phyloP scores from a whole-genome alignment of 371 early-diverging fungal genomes.

The Gilbertella persicaria region DNA sequence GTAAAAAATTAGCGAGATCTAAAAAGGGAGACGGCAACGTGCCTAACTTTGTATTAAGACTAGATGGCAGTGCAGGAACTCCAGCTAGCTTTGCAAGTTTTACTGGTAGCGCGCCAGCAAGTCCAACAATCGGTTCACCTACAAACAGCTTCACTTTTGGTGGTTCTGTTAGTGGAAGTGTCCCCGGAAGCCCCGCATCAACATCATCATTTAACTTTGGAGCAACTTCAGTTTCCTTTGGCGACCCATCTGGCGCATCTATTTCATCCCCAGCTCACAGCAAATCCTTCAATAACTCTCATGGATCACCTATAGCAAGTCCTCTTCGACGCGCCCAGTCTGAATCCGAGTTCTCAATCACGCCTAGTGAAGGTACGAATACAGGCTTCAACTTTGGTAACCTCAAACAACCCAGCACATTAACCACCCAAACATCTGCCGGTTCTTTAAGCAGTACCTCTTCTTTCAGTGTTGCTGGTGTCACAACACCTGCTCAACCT shows the following conservation, averaged over 20 bases:
- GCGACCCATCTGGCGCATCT: too few species aligned
- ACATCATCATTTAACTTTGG: slow-evolving; percentile 9
- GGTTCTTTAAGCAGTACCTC: neutral
- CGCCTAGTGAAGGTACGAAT: neutral
- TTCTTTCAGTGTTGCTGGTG: neutral
- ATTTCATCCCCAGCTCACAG: neutral
- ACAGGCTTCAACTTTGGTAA: neutral
- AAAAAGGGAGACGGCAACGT: slow-evolving; percentile 17
- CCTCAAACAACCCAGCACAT: neutral
- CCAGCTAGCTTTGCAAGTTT: neutral
- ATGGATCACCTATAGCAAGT: neutral
- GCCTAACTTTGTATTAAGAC: slow-evolving; percentile 21
- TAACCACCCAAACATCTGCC: neutral
- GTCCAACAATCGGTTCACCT: slow-evolving; percentile 12
- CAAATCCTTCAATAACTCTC: neutral
- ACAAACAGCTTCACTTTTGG: slow-evolving; percentile 7
- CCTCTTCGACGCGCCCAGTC: neutral
- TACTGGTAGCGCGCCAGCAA: slow-evolving; percentile 11
- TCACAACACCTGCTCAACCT: neutral
- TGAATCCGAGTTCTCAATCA: neutral
- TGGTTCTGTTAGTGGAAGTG: neutral
- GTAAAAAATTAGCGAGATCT: slow-evolving; percentile 18
- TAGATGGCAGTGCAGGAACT: neutral
- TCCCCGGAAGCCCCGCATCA: neutral
- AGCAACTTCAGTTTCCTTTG: neutral